Conservation (phyloP, 2,329 filamentous ascomycete genomes). For the Fusarium austroafricanum region DNA sequence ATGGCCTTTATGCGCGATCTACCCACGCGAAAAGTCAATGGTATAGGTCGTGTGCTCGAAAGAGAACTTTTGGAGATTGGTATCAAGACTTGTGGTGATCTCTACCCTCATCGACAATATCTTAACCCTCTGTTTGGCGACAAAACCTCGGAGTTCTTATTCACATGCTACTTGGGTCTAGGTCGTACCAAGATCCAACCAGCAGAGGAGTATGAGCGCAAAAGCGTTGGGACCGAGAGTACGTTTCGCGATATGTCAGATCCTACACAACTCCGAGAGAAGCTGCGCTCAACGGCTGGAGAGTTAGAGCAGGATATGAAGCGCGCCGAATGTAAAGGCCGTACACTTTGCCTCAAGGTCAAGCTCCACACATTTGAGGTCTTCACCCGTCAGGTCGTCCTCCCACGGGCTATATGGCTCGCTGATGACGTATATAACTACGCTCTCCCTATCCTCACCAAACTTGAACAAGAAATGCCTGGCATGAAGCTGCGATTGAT, state of each 20-base stretch:
- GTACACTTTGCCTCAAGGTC: slow-evolving; percentile 91
- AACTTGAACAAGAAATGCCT: slow-evolving; percentile 85
- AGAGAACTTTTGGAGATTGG: slow-evolving; percentile 89
- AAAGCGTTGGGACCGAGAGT: slow-evolving; percentile 92
- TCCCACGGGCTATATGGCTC: slow-evolving; percentile 75
- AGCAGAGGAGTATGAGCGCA: slow-evolving; percentile 88
- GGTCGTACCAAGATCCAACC: slow-evolving; percentile 88
- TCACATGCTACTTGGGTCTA: slow-evolving; percentile 85
- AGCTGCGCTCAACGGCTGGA: slow-evolving; percentile 82
- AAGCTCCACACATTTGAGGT: slow-evolving; percentile 97
- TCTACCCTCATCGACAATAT: slow-evolving; percentile 80
- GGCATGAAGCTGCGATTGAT: slow-evolving; percentile 84
- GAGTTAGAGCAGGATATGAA: slow-evolving; percentile 88
- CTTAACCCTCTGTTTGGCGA: slow-evolving; percentile 86
- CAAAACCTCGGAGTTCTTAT: slow-evolving; percentile 88
- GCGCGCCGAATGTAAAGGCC: slow-evolving; percentile 83
- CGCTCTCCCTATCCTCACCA: slow-evolving; percentile 83
- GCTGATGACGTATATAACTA: slow-evolving; percentile 88
- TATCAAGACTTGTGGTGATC: slow-evolving; percentile 88
- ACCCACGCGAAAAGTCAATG: slow-evolving; percentile 91
- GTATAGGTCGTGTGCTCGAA: slow-evolving; percentile 93
- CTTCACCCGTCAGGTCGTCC: slow-evolving; percentile 81
- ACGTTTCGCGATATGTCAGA: slow-evolving; percentile 87
- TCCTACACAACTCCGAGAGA: slow-evolving; percentile 75
- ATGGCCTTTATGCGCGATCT: slow-evolving; percentile 87